Evolutionary conservation across 345 rosid genomes (phyloP), one percentile per base, ranked within the genome.

Genomic region (Salix arbutifolia): DNA sequence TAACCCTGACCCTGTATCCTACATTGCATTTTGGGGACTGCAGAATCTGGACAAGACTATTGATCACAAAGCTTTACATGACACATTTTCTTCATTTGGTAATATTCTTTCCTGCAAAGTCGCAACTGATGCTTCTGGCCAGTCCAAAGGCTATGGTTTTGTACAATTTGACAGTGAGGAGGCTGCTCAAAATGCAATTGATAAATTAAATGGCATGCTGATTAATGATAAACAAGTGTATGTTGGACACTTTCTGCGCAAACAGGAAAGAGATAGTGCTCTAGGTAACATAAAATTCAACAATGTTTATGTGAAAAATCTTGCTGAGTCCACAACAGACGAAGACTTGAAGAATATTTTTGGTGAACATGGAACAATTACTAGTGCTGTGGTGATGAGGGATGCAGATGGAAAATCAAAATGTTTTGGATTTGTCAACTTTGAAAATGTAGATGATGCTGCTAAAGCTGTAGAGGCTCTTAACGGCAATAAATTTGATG

Each of bases 391-490:
- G 16, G 83, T 80, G 58, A 80, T 80, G 83, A 70, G 79, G 30
- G 76, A 80, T 65, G 79, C 68, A 13, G 72, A 80, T 26, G 83
- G 83, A 8, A 80, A 80, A 33, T 80, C 83, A 0, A 80, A 40
- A 42, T 80, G 83, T 62, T 80, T 80, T 74, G 83, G 83, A n/a
- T 80, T 80, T 75, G 79, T 80, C 11, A 80, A 80, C 31, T 80
- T 80, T 65, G 79, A 74, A 30, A 80, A 70, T 75, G 66, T 78
- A n/a, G 79, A 80, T 70, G 79, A 70, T 52, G 83, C 83, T 23
- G 83, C 76, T 56, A 37, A 33, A 62, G 83, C 83, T 48, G 79
- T 70, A 28, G 83, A 75, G 53, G 72, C 78, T 48, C 79, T 80
- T 26, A 80, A 80, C 40, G 83, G 83, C 6, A 70, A 75, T 67